Conservation (phyloP, 2,329 filamentous ascomycete genomes). For the Stagonosporopsis chrysanthemi region DNA sequence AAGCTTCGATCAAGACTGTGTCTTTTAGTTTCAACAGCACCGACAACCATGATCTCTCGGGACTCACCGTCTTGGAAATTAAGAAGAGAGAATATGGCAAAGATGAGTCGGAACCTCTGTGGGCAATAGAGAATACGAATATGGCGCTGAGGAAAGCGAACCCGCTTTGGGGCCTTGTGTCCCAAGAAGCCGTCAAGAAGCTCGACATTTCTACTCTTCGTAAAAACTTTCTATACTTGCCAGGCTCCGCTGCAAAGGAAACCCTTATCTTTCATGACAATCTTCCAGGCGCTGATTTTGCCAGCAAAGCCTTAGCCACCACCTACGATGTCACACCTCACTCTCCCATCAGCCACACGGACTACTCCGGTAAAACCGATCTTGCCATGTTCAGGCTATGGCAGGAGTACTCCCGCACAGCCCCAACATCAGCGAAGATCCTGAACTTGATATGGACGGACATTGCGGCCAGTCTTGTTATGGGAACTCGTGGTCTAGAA, state of each 20-base stretch:
- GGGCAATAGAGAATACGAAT: constrained; percentile 1
- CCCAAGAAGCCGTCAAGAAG: background rate
- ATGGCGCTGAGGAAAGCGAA: background rate
- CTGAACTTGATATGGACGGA: constrained; percentile 58
- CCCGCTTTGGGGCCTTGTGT: background rate
- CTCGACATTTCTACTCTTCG: background rate
- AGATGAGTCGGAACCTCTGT: background rate
- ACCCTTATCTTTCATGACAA: background rate
- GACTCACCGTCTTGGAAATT: background rate
- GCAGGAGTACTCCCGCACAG: constrained; percentile 46
- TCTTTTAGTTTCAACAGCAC: constrained; percentile 54
- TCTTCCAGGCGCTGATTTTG: background rate
- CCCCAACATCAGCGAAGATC: constrained; percentile 44
- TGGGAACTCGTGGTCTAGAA: constrained; percentile 47
- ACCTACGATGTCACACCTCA: background rate
- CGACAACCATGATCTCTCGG: constrained; percentile 40
- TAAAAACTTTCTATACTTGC: background rate
- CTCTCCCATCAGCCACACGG: constrained; percentile 14
- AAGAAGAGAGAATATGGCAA: background rate
- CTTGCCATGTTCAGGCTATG: constrained; percentile 54
- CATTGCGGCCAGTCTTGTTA: constrained; percentile 52
- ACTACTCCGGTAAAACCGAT: constrained; percentile 49
- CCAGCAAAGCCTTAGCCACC: background rate
- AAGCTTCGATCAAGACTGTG: constrained; percentile 57
- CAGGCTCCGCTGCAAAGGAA: background rate